A percentile compares a stretch with the other conserved stretches of the same genome.
Evolutionary conservation across 768 basidiomycete genomes (phyloP).

Genomic region (Hebeloma cylindrosporum): DNA sequence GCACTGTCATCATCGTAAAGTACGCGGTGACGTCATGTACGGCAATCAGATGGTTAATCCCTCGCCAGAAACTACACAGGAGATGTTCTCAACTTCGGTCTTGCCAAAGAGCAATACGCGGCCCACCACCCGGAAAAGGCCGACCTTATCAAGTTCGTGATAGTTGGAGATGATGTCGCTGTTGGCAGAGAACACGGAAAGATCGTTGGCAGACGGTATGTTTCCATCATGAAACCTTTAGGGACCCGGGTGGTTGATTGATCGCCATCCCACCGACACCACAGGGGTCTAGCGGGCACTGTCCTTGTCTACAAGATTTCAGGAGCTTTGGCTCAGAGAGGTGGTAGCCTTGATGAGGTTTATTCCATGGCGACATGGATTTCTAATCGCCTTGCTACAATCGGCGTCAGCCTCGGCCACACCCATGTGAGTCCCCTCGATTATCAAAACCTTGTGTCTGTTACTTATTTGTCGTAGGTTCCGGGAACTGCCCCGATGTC

Average conservation of each 20-base stretch:
- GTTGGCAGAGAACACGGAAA: constrained; percentile 79
- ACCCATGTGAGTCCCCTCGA: constrained; percentile 62
- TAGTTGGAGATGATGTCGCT: constrained; percentile 90
- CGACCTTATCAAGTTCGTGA: constrained; percentile 67
- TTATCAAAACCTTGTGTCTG: background rate
- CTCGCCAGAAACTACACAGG: constrained; percentile 80
- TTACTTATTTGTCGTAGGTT: constrained; percentile 45
- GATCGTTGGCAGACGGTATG: constrained; percentile 79
- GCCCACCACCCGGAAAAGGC: constrained; percentile 67
- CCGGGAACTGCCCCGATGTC: constrained; percentile 68
- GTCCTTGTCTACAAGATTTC: constrained; percentile 89
- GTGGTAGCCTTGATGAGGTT: constrained; percentile 68
- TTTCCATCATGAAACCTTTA: constrained; percentile 11
- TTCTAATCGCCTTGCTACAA: constrained; percentile 68
- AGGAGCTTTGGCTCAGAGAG: constrained; percentile 73
- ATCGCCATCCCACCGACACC: background rate
- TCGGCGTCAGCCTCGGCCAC: constrained; percentile 87
- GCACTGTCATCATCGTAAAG: constrained; percentile 85
- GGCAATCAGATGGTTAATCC: constrained; percentile 4
- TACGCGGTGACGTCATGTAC: constrained; percentile 27
- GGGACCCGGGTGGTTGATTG: too few species aligned
- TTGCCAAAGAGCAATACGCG: constrained; percentile 83
- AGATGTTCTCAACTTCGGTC: constrained; percentile 88
- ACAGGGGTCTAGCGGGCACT: constrained; percentile 79
- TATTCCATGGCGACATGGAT: constrained; percentile 64